Evolutionary conservation across 2,329 filamentous ascomycete genomes (phyloP).

Genomic region (Sclerotinia minor): DNA sequence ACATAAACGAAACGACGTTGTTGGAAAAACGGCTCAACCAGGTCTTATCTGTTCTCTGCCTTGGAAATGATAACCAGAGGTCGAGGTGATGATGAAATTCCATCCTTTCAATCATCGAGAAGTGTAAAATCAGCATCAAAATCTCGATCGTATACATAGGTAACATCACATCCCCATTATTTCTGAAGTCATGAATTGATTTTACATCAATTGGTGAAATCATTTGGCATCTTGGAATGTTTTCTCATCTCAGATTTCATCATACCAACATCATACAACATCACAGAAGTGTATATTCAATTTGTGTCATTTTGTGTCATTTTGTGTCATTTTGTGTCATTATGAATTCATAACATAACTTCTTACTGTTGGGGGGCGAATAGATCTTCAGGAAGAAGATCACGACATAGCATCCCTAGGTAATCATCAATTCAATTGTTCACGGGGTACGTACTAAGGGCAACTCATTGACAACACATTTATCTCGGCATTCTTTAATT

Average conservation of each 20-base stretch:
- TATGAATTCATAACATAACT: neutral
- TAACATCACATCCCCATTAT: slow-evolving; percentile 25
- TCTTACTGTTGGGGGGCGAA: neutral
- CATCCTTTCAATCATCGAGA: slow-evolving; percentile 10
- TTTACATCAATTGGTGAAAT: neutral
- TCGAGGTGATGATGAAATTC: slow-evolving; percentile 15
- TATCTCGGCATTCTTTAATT: neutral
- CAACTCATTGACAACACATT: neutral
- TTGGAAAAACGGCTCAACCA: slow-evolving; percentile 17
- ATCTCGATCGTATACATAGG: slow-evolving; percentile 1
- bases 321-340: no score
- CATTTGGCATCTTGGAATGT: no score
- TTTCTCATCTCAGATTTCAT: slow-evolving; percentile 2
- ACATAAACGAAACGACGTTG: slow-evolving; percentile 3
- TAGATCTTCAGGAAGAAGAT: slow-evolving; percentile 2
- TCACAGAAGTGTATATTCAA: neutral
- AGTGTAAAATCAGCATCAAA: neutral
- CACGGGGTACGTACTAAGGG: neutral
- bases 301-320: neutral
- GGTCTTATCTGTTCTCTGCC: slow-evolving; percentile 7
- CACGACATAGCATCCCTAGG: neutral
- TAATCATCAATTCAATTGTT: neutral
- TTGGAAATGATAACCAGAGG: slow-evolving; percentile 15
- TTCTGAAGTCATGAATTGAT: slow-evolving; percentile 1
- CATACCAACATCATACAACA: neutral